Conservation (phyloP, 805 yeast genomes). For the Kurtzmaniella cleridarum region DNA sequence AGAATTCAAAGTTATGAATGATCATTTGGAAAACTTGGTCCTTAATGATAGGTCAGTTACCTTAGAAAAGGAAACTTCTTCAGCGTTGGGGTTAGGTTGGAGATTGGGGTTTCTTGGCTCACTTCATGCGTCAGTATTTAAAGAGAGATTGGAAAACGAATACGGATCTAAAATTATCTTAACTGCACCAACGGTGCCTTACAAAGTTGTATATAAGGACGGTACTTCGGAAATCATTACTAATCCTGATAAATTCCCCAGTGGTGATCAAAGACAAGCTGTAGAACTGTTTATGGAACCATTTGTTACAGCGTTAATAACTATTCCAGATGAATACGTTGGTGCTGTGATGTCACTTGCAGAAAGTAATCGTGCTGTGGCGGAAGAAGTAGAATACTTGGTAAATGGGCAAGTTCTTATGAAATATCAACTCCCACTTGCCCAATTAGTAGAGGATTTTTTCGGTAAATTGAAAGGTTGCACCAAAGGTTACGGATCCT, state of each 20-base stretch:
- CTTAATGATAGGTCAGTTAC: constrained; percentile 90
- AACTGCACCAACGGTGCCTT: constrained; percentile 96
- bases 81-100: constrained; percentile 97
- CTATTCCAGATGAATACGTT: constrained; percentile 83
- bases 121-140: constrained; percentile 89
- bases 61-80: constrained; percentile 83
- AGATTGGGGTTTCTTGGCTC: constrained; percentile 93
- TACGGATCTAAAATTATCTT: constrained; percentile 89
- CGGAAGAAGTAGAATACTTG: constrained; percentile 70
- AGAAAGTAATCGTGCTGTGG: constrained; percentile 78
- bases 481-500: constrained; percentile 88
- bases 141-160: constrained; percentile 86
- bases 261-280: constrained; percentile 38
- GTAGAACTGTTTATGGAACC: constrained; percentile 69
- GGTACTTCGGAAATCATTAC: constrained; percentile 65
- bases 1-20: constrained; percentile 85
- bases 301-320: constrained; percentile 82
- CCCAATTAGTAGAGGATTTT: constrained; percentile 90
- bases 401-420: constrained; percentile 77
- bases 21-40: constrained; percentile 81
- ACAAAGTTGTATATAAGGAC: constrained; percentile 62
- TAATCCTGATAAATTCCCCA: constrained; percentile 93
- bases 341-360: constrained; percentile 86
- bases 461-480: constrained; percentile 88
- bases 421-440: constrained; percentile 77